Base-by-base conservation (phyloP, 305 asterid species). In the Rubia tinctorum region DNA sequence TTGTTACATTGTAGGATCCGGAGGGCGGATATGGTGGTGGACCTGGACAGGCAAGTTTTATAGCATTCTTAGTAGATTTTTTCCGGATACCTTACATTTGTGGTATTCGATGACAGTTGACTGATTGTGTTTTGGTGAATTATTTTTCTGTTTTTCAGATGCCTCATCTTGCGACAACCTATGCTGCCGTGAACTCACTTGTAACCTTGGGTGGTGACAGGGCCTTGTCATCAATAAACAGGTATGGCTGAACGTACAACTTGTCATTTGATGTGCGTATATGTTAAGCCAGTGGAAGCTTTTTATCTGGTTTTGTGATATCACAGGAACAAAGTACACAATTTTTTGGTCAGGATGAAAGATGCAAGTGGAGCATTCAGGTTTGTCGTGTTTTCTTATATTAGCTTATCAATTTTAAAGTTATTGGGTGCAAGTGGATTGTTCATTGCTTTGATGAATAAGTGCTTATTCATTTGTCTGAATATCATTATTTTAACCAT, bases 131-230 rank as follows among this genome's bases (percentile, higher is more conserved):
- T 61, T 37, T 25, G 53, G 65, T 71, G 23, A 4, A 44, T 45
- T 67, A 22, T 70, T 37, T 80, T 40, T 22, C 22, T 6, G 10
- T 22, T 60, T 60, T 5, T 5, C 87, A 95, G 99, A 78, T 95
- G 96, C 99, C 99, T 81, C 99, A 95, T 89, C 89, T 95, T 17
- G 99, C 99, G 71, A 95, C 99, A 77, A 95, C 98, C 72, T 95
- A 92, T 74, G 97, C 98, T 76, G 98, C 98, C 47, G 82, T 89
- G 73, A 92, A 92, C 83, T 69, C 97, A 69, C 95, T 95, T 25
- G 56, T 92, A 61, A 92, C 94, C 40, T 74, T 95, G 82, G 97
- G 98, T 45, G 88, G 96, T 73, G 76, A 82, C 61, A 83, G 74
- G 82, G 83, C 99, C 74, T 84, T 92, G 74, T 84, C 94, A 74